Base-by-base conservation (phyloP, 352 stramenopile genomes). In the Sclerospora graminicola region DNA sequence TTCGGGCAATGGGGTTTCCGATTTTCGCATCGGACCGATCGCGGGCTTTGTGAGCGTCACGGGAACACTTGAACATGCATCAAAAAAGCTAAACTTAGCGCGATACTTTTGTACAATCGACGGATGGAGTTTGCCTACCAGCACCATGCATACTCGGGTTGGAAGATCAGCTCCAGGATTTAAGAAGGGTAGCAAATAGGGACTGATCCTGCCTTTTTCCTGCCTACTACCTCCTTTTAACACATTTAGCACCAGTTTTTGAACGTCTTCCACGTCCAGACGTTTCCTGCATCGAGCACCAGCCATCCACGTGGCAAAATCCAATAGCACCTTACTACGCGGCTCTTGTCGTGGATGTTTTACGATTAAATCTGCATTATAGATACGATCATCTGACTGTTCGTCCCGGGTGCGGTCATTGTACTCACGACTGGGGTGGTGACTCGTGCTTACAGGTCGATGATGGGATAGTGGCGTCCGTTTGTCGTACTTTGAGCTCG, bases 251-350 rank as follows among this genome's bases (percentile, higher is more conserved):
- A 89, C 28, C 26, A 89, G 43, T 31, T 69, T 54, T 43, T 84
- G 74, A 21, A 87, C 46, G 37, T 87, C 74, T 13, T 85, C 64
- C 0, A 82, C 55, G 24, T 75, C 51, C 34, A 85, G 38, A 1
- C 77, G 67, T 23, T 69, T 64, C 8, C 69, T 66, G 29, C 39
- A 60, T 11, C 62, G 54, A 5, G 62, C 53, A n/a, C 60, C 39
- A 18, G 68, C 66, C 69, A 86, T 82, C 78, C 78, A 89, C 38
- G 55, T 48, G 8, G 51, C 66, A 48, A 89, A 89, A 45, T 84
- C 61, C 16, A 87, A 63, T 27, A 89, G 46, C 40, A 89, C 75
- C n/a, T 69, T 58, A 47, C 78, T 89, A 13, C 26, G 27, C 27
- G 59, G 49, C 18, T 82, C 60, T 34, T 89, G 78, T 6, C 78